Conservation (phyloP, 371 early-diverging fungal genomes). For the Mucor velutinosus region DNA sequence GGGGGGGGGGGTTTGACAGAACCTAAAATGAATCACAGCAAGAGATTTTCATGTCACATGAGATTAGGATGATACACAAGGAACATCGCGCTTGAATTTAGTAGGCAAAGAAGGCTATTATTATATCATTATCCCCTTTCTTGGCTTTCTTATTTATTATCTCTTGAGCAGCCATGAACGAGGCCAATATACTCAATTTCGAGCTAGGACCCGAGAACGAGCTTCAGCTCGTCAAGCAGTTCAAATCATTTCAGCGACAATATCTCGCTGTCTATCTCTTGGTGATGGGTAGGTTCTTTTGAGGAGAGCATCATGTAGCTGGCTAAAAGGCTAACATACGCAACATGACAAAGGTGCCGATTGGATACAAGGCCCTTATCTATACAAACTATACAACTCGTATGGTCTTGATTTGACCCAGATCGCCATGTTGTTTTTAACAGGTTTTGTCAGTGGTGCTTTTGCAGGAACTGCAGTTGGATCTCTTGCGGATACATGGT, state of each 20-base stretch:
- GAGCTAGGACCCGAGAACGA: slow-evolving; percentile 24
- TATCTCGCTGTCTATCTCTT: slow-evolving; percentile 67
- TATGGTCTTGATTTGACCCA: slow-evolving; percentile 60
- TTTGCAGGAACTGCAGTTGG: slow-evolving; percentile 76
- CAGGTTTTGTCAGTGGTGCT: slow-evolving; percentile 75
- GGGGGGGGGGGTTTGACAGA: too few species aligned
- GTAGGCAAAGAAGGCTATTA: too few species aligned
- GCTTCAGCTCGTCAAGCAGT: slow-evolving; percentile 16
- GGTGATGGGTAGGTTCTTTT: slow-evolving; percentile 57
- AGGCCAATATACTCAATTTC: slow-evolving; percentile 1
- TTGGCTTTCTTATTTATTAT: neutral
- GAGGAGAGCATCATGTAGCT: neutral
- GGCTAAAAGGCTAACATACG: neutral
- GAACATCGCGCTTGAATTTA: neutral
- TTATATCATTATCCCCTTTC: neutral
- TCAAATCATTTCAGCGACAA: slow-evolving; percentile 36
- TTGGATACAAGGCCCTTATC: slow-evolving; percentile 79
- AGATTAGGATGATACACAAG: too few species aligned
- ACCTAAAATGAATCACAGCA: too few species aligned
- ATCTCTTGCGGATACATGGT: slow-evolving; percentile 75
- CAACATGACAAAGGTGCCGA: slow-evolving; percentile 54
- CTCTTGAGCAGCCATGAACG: neutral
- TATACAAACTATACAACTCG: slow-evolving; percentile 70
- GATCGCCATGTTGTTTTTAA: slow-evolving; percentile 72
- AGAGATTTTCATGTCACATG: too few species aligned